Conservation (phyloP, 2,329 filamentous ascomycete species). For the Diaporthe eres region DNA sequence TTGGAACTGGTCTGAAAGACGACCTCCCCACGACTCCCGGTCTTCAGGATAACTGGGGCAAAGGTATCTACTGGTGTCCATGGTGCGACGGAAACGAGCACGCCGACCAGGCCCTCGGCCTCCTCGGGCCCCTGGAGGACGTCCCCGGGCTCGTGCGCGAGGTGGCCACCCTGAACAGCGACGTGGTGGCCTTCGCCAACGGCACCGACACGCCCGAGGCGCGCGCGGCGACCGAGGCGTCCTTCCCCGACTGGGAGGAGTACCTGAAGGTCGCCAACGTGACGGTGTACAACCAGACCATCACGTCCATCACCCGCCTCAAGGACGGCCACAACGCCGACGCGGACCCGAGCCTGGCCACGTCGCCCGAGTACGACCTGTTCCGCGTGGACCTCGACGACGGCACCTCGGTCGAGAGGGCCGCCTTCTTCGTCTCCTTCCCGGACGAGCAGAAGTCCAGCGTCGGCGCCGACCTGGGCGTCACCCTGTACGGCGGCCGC, state of each 20-base stretch:
- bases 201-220: conserved; percentile 66
- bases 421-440: conserved; percentile 67
- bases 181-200: conserved; percentile 72
- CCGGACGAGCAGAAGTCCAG: conserved; percentile 61
- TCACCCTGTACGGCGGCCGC: conserved; percentile 59
- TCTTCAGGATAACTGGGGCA: conserved; percentile 67
- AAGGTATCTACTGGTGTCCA: conserved; percentile 74
- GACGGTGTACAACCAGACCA: conserved; percentile 68
- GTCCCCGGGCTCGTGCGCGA: conserved; percentile 63
- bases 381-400: conserved; percentile 68
- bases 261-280: conserved; percentile 67
- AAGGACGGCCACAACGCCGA: conserved; percentile 53
- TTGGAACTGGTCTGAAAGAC: conserved; percentile 71
- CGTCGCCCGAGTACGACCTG: conserved; percentile 64
- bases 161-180: conserved; percentile 66
- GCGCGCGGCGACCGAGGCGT: conserved; percentile 55
- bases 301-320: conserved; percentile 63
- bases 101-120: conserved; percentile 69
- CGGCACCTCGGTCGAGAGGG: conserved; percentile 60
- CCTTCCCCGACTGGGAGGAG: conserved; percentile 61
- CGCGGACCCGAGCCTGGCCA: conserved; percentile 58
- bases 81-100: conserved; percentile 77
- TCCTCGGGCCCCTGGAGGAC: conserved; percentile 62
- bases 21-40: conserved; percentile 69
- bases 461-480: conserved; percentile 62